Conservation (phyloP, 1,284 basidiomycete genomes). For the Mycena sp. region DNA sequence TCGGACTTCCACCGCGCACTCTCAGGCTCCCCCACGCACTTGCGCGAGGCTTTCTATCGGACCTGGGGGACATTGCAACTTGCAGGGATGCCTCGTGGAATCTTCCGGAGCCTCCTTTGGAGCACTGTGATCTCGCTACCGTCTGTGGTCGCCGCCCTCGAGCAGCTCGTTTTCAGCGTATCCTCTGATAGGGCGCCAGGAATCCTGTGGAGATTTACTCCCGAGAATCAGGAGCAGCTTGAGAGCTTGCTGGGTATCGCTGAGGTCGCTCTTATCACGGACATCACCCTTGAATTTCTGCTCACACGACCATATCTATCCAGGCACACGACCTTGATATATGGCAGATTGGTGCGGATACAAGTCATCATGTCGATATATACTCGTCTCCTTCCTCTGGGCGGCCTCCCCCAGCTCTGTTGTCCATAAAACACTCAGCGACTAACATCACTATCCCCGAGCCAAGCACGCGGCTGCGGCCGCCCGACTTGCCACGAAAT, state of each 20-base stretch:
- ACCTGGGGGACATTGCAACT: no score
- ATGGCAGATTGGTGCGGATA: constrained; percentile 44
- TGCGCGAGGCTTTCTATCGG: no score
- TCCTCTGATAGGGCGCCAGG: neutral
- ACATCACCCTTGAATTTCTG: neutral
- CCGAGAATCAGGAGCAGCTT: neutral
- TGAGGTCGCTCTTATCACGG: neutral
- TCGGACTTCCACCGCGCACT: no score
- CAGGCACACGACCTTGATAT: constrained; percentile 51
- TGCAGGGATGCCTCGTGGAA: no score
- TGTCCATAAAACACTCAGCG: constrained; percentile 35
- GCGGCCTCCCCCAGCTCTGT: constrained; percentile 35
- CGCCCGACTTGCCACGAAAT: constrained; percentile 6
- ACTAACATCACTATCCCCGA: constrained; percentile 34
- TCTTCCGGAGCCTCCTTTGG: neutral
- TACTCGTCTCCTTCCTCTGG: constrained; percentile 40
- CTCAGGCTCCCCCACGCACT: no score
- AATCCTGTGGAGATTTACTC: constrained; percentile 10
- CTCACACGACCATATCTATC: constrained; percentile 21
- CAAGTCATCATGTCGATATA: constrained; percentile 47
- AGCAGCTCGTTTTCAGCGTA: constrained; percentile 13
- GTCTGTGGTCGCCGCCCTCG: neutral
- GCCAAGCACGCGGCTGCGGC: constrained; percentile 4
- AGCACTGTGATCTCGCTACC: neutral
- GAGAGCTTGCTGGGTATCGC: constrained; percentile 2